Percentiles rank a stretch among this genome's conserved stretches.
Conservation (phyloP, 2,329 filamentous ascomycete species). For the Penicillium occitanis region DNA sequence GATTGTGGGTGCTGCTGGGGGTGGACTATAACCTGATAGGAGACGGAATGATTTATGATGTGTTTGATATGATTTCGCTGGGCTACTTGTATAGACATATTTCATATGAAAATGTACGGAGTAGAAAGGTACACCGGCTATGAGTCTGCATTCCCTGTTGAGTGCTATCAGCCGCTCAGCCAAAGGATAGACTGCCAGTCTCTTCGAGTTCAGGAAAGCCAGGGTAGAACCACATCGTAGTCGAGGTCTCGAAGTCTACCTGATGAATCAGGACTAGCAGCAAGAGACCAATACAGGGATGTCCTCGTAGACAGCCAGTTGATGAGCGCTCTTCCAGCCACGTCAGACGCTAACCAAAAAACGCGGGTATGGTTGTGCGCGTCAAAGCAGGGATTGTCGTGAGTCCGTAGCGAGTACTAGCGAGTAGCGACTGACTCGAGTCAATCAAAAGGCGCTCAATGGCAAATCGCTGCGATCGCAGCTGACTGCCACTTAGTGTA, state of each 20-base stretch:
- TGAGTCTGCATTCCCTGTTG: background rate
- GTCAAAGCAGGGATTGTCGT: too few species aligned
- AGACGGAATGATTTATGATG: background rate
- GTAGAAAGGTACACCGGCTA: too few species aligned
- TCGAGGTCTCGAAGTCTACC: background rate
- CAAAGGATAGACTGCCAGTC: background rate
- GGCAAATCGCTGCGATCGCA: too few species aligned
- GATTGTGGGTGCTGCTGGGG: conserved; percentile 50
- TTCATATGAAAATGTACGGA: background rate
- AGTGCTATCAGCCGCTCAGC: background rate
- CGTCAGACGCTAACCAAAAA: too few species aligned
- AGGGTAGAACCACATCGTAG: background rate
- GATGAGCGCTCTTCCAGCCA: too few species aligned
- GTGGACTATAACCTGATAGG: conserved; percentile 30
- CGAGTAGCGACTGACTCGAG: too few species aligned
- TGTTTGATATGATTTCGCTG: background rate
- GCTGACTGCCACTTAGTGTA: too few species aligned
- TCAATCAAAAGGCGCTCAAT: too few species aligned
- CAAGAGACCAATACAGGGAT: background rate
- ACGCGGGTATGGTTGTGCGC: too few species aligned
- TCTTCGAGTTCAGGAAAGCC: background rate
- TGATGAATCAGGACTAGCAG: background rate
- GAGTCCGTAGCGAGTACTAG: too few species aligned
- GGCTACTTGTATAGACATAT: background rate
- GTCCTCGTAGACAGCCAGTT: too few species aligned